A percentile compares a stretch with the other conserved stretches of the same genome.
These are phyloP conservation scores for Gynostemma pentaphyllum DNA, from an alignment of 306 rosid species.

Conservation along the genomic window DNA sequence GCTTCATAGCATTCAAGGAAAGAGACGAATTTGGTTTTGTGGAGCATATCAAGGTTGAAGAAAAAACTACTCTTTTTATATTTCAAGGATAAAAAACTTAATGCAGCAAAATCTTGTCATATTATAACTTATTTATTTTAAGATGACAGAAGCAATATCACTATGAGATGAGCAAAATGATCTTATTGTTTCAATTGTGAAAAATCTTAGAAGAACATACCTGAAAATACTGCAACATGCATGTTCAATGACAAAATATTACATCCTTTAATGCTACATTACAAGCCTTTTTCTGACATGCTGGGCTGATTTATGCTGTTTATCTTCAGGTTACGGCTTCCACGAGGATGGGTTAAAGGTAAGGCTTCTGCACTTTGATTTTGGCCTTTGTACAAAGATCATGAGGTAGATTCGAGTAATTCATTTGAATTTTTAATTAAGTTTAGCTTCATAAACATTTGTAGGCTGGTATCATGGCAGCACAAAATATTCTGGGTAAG, in stretches of 20 bases:
- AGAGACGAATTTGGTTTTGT: conserved; percentile 74
- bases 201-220: no score
- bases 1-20: conserved; percentile 63
- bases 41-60: conserved; percentile 68
- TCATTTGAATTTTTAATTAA: background rate
- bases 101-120: background rate
- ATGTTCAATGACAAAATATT: background rate
- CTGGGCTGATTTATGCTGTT: background rate
- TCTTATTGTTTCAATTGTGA: no score
- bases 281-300: background rate
- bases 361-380: background rate
- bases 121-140: background rate
- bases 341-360: conserved; percentile 97
- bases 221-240: background rate
- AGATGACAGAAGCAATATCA: background rate
- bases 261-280: background rate
- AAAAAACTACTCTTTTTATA: background rate
- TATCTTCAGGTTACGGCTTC: conserved; percentile 78
- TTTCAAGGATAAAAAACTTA: background rate
- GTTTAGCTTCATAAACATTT: background rate
- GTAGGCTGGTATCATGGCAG: conserved; percentile 84
- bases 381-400: background rate
- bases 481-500: conserved; percentile 55
- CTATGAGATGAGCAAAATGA: background rate
- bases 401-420: background rate